phyloP scores from a whole-genome alignment of 1,284 basidiomycete genomes.

The Ceratobasidium sp. region DNA sequence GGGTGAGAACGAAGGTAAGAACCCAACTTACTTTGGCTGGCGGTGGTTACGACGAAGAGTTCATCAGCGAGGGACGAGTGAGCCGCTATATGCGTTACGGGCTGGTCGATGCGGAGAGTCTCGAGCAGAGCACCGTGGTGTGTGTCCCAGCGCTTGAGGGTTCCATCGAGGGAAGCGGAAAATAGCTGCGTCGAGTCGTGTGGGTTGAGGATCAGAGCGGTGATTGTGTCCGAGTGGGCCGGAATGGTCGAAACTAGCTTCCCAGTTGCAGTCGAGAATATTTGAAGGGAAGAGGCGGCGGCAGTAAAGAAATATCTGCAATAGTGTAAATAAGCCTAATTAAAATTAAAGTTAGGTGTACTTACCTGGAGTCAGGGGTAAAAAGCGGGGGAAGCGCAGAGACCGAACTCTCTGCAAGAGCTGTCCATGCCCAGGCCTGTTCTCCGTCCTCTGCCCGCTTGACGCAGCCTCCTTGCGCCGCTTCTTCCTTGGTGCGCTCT shows the following conservation, averaged over 20 bases:
- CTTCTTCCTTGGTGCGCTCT: conserved; percentile 2
- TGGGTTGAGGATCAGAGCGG: conserved; percentile 80
- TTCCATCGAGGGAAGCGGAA: conserved; percentile 84
- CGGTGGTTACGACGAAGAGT: conserved; percentile 67
- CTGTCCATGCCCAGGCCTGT: conserved; percentile 68
- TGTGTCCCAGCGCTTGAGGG: conserved; percentile 91
- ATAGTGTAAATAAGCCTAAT: conserved; percentile 39
- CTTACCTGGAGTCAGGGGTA: conserved; percentile 85
- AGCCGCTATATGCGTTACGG: conserved; percentile 75
- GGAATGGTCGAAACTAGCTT: conserved; percentile 81
- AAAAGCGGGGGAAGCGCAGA: conserved; percentile 75
- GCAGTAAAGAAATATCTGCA: conserved; percentile 87
- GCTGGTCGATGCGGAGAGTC: conserved; percentile 70
- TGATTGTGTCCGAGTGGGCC: conserved; percentile 65
- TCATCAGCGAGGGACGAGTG: conserved; percentile 70
- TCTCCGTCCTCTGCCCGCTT: background rate
- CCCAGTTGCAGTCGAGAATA: conserved; percentile 78
- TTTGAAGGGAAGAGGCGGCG: conserved; percentile 76
- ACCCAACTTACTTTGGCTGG: conserved; percentile 47
- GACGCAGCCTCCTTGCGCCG: background rate
- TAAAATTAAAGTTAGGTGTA: conserved; percentile 39
- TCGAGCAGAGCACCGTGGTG: conserved; percentile 83
- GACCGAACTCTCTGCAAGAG: conserved; percentile 72
- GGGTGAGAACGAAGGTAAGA: conserved; percentile 40
- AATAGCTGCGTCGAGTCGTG: conserved; percentile 89